A percentile compares a stretch with the other conserved stretches of the same genome.
These are phyloP conservation scores for Fistulina hepatica DNA, from an alignment of 1,284 basidiomycete genomes.

Conservation along the genomic window DNA sequence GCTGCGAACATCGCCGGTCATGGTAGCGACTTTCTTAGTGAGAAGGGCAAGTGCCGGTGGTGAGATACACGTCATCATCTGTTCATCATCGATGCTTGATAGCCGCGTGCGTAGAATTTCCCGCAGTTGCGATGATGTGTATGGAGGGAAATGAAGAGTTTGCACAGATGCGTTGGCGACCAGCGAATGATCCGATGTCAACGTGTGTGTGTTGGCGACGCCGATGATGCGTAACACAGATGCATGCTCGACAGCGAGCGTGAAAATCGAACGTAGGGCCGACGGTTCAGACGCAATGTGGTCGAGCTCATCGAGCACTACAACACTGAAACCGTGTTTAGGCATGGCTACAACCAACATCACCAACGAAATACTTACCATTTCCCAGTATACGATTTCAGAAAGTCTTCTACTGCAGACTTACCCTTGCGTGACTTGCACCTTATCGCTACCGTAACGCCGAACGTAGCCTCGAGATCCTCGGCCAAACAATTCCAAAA, in stretches of 20 bases:
- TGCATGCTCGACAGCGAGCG: constrained; percentile 37
- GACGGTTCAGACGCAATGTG: constrained; percentile 54
- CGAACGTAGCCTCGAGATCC: constrained; percentile 26
- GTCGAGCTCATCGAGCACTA: constrained; percentile 73
- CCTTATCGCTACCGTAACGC: too few species aligned
- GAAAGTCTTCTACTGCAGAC: too few species aligned
- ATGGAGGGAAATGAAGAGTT: constrained; percentile 69
- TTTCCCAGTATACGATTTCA: too few species aligned
- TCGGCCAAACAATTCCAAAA: constrained; percentile 68
- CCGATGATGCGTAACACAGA: constrained; percentile 64
- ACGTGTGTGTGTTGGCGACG: constrained; percentile 76
- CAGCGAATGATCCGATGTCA: constrained; percentile 45
- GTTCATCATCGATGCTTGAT: constrained; percentile 22
- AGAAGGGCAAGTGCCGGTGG: constrained; percentile 50
- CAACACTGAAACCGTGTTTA: too few species aligned
- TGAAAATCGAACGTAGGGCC: constrained; percentile 49
- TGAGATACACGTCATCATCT: constrained; percentile 26
- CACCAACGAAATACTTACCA: too few species aligned
- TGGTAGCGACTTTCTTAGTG: constrained; percentile 63
- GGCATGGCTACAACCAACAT: too few species aligned
- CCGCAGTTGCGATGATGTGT: constrained; percentile 55
- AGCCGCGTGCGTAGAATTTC: constrained; percentile 55
- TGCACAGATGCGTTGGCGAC: constrained; percentile 33
- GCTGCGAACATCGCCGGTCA: constrained; percentile 69
- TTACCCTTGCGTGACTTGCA: too few species aligned